Percentiles rank a stretch among this genome's conserved stretches.
Evolutionary conservation across 441 rosid genomes (phyloP).

Genomic region (Arabidopsis lyrata): DNA sequence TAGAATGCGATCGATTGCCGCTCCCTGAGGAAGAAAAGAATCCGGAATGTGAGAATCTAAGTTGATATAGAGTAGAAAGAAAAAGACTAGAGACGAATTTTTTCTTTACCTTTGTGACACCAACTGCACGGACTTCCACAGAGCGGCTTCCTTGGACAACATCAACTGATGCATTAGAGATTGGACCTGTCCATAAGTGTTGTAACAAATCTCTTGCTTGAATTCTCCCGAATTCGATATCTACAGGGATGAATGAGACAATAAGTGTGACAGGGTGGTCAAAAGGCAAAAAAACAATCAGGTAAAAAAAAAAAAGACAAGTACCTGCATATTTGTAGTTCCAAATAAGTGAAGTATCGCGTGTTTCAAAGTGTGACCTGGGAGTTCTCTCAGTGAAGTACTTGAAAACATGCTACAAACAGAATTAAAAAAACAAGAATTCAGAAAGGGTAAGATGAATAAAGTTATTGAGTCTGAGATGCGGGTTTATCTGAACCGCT

Average conservation of each 20-base stretch:
- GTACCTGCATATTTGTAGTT: slow-evolving; percentile 99
- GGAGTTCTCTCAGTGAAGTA: slow-evolving; percentile 98
- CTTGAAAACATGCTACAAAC: slow-evolving; percentile 90
- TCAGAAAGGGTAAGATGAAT: slow-evolving; percentile 22
- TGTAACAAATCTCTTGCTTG: slow-evolving; percentile 99
- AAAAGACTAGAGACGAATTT: neutral
- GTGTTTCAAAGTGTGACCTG: slow-evolving; percentile 83
- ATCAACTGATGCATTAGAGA: slow-evolving; percentile 98
- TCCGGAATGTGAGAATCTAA: slow-evolving; percentile 17
- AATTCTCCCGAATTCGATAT: slow-evolving; percentile 91
- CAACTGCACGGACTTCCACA: slow-evolving; percentile 97
- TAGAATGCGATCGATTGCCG: slow-evolving; percentile 94
- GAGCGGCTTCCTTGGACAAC: slow-evolving; percentile 98
- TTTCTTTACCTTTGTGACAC: slow-evolving; percentile 86
- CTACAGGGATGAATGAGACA: slow-evolving; percentile 52
- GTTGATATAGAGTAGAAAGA: slow-evolving; percentile 5
- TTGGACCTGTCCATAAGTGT: slow-evolving; percentile 99
- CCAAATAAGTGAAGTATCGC: slow-evolving; percentile 97
- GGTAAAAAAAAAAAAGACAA: neutral
- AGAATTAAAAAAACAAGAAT: slow-evolving; percentile 31
- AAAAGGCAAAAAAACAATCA: slow-evolving; percentile 18
- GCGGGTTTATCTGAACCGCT: neutral
- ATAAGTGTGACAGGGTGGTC: slow-evolving; percentile 8
- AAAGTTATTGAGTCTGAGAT: neutral
- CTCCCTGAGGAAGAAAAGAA: slow-evolving; percentile 63